phyloP scores from a whole-genome alignment of 2,329 filamentous ascomycete species.

The Sphaerulina populicola region DNA sequence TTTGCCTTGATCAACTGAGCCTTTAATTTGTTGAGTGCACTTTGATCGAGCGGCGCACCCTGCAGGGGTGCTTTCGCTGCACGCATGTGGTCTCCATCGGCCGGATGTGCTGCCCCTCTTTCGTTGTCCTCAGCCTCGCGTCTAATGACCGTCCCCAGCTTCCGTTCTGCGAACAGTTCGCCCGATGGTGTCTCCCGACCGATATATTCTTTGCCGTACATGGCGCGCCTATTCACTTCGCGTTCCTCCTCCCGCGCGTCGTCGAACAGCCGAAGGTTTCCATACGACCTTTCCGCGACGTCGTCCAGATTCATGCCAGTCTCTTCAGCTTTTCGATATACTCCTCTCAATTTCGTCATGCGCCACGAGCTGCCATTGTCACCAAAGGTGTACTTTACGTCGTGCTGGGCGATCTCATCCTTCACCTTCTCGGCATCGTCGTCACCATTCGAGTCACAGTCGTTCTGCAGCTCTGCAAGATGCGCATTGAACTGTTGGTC shows the following conservation, averaged over 20 bases:
- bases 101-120: conserved; percentile 25
- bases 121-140: conserved; percentile 29
- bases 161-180: conserved; percentile 72
- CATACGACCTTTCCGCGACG: conserved; percentile 72
- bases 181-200: conserved; percentile 81
- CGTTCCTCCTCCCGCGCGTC: conserved; percentile 85
- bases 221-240: conserved; percentile 74
- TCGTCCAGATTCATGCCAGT: conserved; percentile 67
- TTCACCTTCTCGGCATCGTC: conserved; percentile 42
- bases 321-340: conserved; percentile 72
- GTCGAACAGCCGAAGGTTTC: conserved; percentile 75
- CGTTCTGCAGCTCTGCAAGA: conserved; percentile 49
- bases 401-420: conserved; percentile 48
- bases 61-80: conserved; percentile 46
- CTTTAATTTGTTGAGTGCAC: conserved; percentile 76
- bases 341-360: conserved; percentile 85
- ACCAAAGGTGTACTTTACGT: conserved; percentile 77
- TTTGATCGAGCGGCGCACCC: conserved; percentile 59
- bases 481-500: conserved; percentile 72
- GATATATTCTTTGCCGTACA: conserved; percentile 77
- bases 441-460: conserved; percentile 44
- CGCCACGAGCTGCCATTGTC: conserved; percentile 88
- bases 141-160: conserved; percentile 49
- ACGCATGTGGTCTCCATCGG: conserved; percentile 51
- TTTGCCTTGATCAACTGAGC: conserved; percentile 86